Evolutionary conservation across 345 rosid species (phyloP).

Genomic region (Sisymbrium altissimum): DNA sequence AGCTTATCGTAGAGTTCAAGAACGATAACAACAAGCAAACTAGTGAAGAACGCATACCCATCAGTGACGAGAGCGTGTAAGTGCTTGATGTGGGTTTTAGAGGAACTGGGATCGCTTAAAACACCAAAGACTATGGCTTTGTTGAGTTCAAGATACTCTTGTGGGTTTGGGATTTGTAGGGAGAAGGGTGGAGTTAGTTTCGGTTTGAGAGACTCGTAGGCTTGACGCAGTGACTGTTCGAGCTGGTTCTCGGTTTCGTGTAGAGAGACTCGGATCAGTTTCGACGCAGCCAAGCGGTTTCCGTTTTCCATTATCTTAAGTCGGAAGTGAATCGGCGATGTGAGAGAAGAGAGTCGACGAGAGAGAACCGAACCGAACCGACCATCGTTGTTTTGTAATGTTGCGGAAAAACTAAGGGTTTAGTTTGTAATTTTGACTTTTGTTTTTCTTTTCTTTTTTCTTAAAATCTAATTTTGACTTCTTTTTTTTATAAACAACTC

Average conservation of each 20-base stretch:
- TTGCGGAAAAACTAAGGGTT: no score
- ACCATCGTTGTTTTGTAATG: no score
- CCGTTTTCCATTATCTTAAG: slow-evolving; percentile 7
- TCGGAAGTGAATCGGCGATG: neutral
- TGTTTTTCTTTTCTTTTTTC: no score
- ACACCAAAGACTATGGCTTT: slow-evolving; percentile 63
- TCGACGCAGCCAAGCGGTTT: slow-evolving; percentile 35
- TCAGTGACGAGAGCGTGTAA: slow-evolving; percentile 70
- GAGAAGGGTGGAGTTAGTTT: slow-evolving; percentile 66
- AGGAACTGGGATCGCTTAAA: slow-evolving; percentile 45
- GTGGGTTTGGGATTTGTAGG: slow-evolving; percentile 43
- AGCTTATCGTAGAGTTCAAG: slow-evolving; percentile 58
- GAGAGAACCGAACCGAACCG: no score
- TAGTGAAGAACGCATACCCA: slow-evolving; percentile 60
- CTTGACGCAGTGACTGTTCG: slow-evolving; percentile 56
- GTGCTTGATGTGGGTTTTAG: slow-evolving; percentile 52
- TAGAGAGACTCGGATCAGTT: slow-evolving; percentile 37
- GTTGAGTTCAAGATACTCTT: slow-evolving; percentile 53
- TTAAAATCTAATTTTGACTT: no score
- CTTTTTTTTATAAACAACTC: no score
- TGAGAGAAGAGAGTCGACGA: neutral
- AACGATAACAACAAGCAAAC: slow-evolving; percentile 41
- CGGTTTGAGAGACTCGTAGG: slow-evolving; percentile 46
- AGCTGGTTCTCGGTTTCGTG: slow-evolving; percentile 52
- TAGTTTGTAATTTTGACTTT: no score